A percentile compares a stretch with the other conserved stretches of the same genome.
These are phyloP conservation scores for Kockiozyma suomiensis DNA, from an alignment of 805 yeast species.

Conservation along the genomic window DNA sequence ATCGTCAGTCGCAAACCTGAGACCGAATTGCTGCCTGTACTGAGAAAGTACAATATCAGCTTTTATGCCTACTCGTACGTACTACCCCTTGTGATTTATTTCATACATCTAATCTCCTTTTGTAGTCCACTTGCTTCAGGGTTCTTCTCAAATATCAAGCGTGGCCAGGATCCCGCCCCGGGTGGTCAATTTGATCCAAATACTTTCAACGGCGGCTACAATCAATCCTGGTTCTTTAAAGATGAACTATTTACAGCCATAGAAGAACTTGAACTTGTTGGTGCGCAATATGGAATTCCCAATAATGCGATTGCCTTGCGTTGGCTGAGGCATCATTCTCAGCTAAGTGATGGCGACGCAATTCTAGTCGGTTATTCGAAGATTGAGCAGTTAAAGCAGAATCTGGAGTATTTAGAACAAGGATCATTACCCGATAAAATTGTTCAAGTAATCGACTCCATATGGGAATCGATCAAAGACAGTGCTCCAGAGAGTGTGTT, in stretches of 20 bases:
- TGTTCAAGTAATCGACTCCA: slow-evolving; percentile 33
- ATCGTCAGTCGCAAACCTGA: slow-evolving; percentile 36
- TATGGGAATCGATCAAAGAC: slow-evolving; percentile 35
- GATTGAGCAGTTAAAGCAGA: slow-evolving; percentile 18
- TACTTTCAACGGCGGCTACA: slow-evolving; percentile 20
- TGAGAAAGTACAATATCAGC: slow-evolving; percentile 33
- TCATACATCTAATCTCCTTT: too few relatives aligned
- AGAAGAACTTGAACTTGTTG: slow-evolving; percentile 3
- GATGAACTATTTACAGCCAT: slow-evolving; percentile 19
- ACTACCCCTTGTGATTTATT: too few relatives aligned
- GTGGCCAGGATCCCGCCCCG: slow-evolving; percentile 14
- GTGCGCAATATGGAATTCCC: slow-evolving; percentile 11
- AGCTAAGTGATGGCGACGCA: slow-evolving; percentile 18
- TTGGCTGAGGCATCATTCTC: slow-evolving; percentile 26
- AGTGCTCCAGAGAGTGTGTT: slow-evolving; percentile 31
- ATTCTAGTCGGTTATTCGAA: slow-evolving; percentile 21
- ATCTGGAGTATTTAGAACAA: slow-evolving; percentile 29
- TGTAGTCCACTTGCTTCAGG: slow-evolving; percentile 26
- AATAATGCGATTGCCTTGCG: slow-evolving; percentile 23
- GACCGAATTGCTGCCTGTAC: slow-evolving; percentile 35
- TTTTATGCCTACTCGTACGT: slow-evolving; percentile 38
- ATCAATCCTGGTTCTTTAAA: slow-evolving; percentile 20
- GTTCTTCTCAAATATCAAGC: slow-evolving; percentile 27
- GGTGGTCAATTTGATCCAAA: slow-evolving; percentile 26
- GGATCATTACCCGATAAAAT: slow-evolving; percentile 36